Evolutionary conservation across 2,329 filamentous ascomycete genomes (phyloP), one percentile per base, ranked within the genome.

Genomic region (Chalaropsis thielavioides): DNA sequence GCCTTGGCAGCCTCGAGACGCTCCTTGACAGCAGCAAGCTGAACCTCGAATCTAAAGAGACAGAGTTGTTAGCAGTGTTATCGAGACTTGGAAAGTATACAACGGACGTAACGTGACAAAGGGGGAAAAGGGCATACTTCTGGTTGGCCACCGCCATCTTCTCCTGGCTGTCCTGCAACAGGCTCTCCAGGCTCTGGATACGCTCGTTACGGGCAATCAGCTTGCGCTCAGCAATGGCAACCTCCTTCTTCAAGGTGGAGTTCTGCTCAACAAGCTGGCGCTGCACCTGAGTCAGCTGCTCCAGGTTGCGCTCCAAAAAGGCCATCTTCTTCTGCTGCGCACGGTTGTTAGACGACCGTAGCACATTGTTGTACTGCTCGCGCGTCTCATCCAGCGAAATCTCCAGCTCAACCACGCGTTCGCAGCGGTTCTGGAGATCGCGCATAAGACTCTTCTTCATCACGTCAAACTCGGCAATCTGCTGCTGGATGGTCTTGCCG

Each of bases 311-410:
- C 79, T 99, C 94, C 62, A 99, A 79, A 82, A 99, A 99, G 17
- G 94, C 95, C 89, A 99, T 97, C 83, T 99, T 99, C 88, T 99
- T 99, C 77, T 99, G 94, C 79, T 99, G 94, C 27, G 94, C 92
- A 67, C 94, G 88, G 80, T 95, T 97, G 80, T 99, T 99, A 70
- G 90, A 96, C 61, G 90, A 94, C 65, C 92, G 87, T 66, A 99
- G 83, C 67, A 99, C 94, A 71, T 96, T 96, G 80, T 99, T 97
- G 79, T 99, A 99, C 77, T 99, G 94, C 79, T 99, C 94, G 65
- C 94, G 85, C 0, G 94, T 96, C 79, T 96, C 92, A 73, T 99
- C 94, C 62, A 99, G 83, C 43, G 90, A 95, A 72, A 99, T 99
- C 76, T 99, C 94, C 35, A 99, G 85, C 79, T 99, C 94, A 19